Conservation (phyloP, 176 grass and related monocot species). For the Triticum urartu region DNA sequence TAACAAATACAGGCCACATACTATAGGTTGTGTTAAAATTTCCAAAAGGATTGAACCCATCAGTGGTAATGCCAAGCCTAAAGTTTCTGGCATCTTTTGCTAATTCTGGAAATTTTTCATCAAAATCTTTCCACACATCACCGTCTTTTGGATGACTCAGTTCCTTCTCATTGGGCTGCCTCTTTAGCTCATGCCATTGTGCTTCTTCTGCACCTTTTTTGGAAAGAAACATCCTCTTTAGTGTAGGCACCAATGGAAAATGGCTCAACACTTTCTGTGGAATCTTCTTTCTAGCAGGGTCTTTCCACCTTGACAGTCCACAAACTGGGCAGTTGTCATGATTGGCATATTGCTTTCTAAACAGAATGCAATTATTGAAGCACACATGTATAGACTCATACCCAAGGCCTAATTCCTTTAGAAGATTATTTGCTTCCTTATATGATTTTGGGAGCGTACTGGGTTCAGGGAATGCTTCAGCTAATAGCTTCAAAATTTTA, state of each 20-base stretch:
- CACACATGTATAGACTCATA: background rate
- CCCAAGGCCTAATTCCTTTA: background rate
- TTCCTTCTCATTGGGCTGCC: background rate
- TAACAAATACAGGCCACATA: no score
- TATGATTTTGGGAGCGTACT: background rate
- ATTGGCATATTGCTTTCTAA: background rate
- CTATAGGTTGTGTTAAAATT: no score
- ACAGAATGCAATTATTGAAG: background rate
- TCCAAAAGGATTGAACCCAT: background rate
- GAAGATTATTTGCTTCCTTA: background rate
- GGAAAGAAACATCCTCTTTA: background rate
- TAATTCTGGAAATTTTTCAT: background rate
- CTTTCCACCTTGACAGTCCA: no score
- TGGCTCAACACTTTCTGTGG: no score
- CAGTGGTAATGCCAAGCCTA: background rate
- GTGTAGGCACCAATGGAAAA: no score
- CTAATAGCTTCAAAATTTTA: no score
- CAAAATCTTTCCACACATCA: background rate
- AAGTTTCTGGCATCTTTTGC: background rate
- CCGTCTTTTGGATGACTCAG: background rate
- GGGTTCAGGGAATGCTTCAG: no score
- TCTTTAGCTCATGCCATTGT: background rate
- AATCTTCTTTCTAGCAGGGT: no score
- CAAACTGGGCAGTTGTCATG: background rate
- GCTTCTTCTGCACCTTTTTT: background rate